Conservation (phyloP, 1,284 basidiomycete genomes). For the Fomes fomentarius region DNA sequence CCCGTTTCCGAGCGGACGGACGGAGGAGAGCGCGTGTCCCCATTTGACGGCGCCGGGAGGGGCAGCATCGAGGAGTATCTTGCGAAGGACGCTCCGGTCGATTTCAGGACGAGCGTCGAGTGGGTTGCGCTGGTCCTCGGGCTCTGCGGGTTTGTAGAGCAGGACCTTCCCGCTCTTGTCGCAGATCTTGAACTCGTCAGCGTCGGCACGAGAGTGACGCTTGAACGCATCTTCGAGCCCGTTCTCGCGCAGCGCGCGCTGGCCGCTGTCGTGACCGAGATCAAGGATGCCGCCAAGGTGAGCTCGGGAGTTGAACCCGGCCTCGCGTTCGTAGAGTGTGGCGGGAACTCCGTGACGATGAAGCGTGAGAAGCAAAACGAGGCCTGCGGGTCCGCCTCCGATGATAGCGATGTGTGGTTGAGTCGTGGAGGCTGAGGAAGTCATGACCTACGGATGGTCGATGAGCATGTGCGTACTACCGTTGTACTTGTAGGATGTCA, state of each 20-base stretch:
- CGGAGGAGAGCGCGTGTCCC: constrained; percentile 7
- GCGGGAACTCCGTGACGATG: constrained; percentile 14
- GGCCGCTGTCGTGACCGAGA: constrained; percentile 17
- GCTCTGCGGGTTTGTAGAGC: background rate
- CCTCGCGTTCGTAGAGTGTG: constrained; percentile 23
- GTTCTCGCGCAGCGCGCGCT: constrained; percentile 22
- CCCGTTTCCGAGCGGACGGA: constrained; percentile 1
- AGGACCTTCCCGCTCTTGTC: constrained; percentile 5
- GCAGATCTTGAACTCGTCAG: constrained; percentile 8
- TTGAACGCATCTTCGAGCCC: constrained; percentile 12
- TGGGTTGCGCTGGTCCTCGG: background rate
- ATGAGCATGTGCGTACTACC: too few relatives aligned
- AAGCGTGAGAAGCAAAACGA: constrained; percentile 16
- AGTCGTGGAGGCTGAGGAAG: background rate
- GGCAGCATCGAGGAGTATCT: constrained; percentile 15
- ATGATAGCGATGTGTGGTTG: constrained; percentile 19
- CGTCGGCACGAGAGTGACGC: constrained; percentile 8
- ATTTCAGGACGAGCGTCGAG: constrained; percentile 17
- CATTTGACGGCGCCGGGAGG: constrained; percentile 13
- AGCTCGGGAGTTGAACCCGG: background rate
- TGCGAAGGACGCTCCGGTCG: constrained; percentile 15
- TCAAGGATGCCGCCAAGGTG: constrained; percentile 22
- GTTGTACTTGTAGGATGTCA: too few relatives aligned
- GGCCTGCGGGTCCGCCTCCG: constrained; percentile 18
- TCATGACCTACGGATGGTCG: too few relatives aligned